A percentile compares a stretch with the other conserved stretches of the same genome.
These are phyloP conservation scores for Apostasia shenzhenica DNA, from an alignment of 106 monocot genomes.

Conservation along the genomic window DNA sequence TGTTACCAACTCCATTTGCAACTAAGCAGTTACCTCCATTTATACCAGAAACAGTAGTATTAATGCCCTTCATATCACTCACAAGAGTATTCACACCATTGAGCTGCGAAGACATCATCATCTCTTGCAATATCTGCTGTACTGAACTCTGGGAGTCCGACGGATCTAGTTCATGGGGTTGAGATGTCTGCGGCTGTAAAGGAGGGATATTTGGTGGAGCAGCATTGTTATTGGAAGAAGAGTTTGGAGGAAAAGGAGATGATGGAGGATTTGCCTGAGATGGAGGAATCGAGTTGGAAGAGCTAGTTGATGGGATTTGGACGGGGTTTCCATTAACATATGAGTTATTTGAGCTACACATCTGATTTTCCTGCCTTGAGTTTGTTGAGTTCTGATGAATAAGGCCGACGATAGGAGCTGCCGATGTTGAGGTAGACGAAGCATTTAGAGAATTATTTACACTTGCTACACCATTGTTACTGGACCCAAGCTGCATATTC, in stretches of 20 bases:
- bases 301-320: constrained; percentile 62
- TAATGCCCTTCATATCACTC: constrained; percentile 40
- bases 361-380: constrained; percentile 39
- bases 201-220: constrained; percentile 12
- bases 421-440: constrained; percentile 18
- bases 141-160: constrained; percentile 47
- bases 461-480: constrained; percentile 26
- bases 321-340: constrained; percentile 23
- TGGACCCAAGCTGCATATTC: constrained; percentile 18
- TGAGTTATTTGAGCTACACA: constrained; percentile 17
- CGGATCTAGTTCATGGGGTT: constrained; percentile 30
- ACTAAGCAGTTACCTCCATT: constrained; percentile 24
- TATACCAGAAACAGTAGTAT: constrained; percentile 17
- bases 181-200: constrained; percentile 15
- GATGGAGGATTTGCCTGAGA: constrained; percentile 42
- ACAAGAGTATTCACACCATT: constrained; percentile 15
- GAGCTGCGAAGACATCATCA: constrained; percentile 50
- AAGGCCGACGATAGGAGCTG: constrained; percentile 19
- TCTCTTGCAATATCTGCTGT: constrained; percentile 58
- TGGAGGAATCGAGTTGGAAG: constrained; percentile 35
- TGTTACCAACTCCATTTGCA: constrained; percentile 27
- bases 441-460: constrained; percentile 33
- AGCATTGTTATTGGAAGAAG: constrained; percentile 23
- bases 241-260: constrained; percentile 32
- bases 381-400: constrained; percentile 54